Evolutionary conservation across 306 rosid genomes (phyloP).

Genomic region (Pachyrhizus erosus): DNA sequence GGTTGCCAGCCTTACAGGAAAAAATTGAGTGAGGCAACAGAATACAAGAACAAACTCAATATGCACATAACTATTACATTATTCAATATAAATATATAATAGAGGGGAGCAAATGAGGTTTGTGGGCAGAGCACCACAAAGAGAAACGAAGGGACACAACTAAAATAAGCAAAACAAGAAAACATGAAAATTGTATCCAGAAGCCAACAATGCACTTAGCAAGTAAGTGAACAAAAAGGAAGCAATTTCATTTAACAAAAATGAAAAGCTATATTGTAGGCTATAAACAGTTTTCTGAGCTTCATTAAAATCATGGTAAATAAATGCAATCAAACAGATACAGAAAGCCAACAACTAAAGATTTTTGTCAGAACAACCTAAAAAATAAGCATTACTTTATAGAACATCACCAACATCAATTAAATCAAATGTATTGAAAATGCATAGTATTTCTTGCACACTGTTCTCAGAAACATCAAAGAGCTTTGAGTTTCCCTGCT

Average conservation of each 20-base stretch:
- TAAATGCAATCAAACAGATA: background rate
- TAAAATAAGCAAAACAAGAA: constrained; percentile 22
- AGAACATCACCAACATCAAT: constrained; percentile 1
- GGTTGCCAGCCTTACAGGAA: constrained; percentile 87
- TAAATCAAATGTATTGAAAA: background rate
- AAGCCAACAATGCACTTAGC: background rate
- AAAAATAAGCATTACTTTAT: constrained; percentile 7
- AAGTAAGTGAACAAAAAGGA: background rate
- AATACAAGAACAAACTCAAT: constrained; percentile 28
- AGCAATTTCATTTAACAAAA: constrained; percentile 22
- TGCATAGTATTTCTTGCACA: constrained; percentile 23
- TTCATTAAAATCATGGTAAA: constrained; percentile 18
- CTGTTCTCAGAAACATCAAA: constrained; percentile 31
- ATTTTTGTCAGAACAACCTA: background rate
- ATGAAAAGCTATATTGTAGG: background rate
- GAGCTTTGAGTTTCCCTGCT: constrained; percentile 7
- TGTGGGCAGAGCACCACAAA: constrained; percentile 19
- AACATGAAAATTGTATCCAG: background rate
- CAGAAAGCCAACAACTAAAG: constrained; percentile 1
- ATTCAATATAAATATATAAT: constrained; percentile 25
- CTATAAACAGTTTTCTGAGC: constrained; percentile 32
- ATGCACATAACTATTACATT: constrained; percentile 3
- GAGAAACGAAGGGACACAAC: constrained; percentile 25
- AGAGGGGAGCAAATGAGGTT: background rate
- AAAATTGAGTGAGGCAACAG: constrained; percentile 33